Base-by-base conservation (phyloP, 805 yeast genomes). In the Kodamaea fukazawae region DNA sequence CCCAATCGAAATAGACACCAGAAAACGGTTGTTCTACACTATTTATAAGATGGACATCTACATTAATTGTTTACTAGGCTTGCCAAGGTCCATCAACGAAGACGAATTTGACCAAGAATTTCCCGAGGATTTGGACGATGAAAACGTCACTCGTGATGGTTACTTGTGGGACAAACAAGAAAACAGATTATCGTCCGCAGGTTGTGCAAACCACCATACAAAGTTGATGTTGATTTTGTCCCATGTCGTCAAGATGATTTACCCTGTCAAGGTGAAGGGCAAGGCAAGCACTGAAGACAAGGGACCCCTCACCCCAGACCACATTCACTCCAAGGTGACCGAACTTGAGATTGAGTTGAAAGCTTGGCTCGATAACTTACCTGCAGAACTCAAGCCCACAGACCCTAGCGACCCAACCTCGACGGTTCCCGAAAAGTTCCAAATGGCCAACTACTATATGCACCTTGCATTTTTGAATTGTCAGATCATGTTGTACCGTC, bases 31-130 rank as follows among this genome's bases (percentile, higher is more conserved):
- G 30, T 89, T 89, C 58, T 89, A 91, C 86, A 83, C 96, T 1
- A 82, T 89, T 46, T 84, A 86, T 58, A 89, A 89, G 58, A 84
- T 88, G 83, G 96, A 90, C 55, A 79, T 87, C 32, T 89, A 90
- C 57, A 86, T 88, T 52, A 86, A 86, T 57, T 84, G 96, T 7
- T 80, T 89, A 66, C 58, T 90, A 47, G 96, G 96, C 1, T 67
- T 89, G 36, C 97, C 97, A 1, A 68, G 87, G 42, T 77, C 89
- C 2, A 76, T 88, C 12, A 68, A 78, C 35, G 84, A 82, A 45
- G 86, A 81, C 46, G 95, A 87, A 49, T 81, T 86, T 47, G 96
- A 89, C 61, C 96, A 89, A 58, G 90, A 83, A 36, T 69, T 87
- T 47, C 96, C 96, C 1, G 64, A 75, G 25, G 96, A 88, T 53